Conservation (phyloP, 1,284 basidiomycete genomes). For the Malassezia globosa region DNA sequence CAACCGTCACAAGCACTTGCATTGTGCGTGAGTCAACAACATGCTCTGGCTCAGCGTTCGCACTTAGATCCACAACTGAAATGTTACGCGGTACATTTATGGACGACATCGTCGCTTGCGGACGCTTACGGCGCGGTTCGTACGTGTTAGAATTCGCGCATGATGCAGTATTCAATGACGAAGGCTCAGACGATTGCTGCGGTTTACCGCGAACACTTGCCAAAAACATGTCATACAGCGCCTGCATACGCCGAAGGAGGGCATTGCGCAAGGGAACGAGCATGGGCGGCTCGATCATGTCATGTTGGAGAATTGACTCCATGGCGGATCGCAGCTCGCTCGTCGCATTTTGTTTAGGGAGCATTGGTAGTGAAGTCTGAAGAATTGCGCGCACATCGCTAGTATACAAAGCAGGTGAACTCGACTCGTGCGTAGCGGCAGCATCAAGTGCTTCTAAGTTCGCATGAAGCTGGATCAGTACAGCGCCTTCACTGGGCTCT, state of each 20-base stretch:
- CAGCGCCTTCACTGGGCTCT: slow-evolving; percentile 1
- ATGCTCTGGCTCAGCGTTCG: slow-evolving; percentile 24
- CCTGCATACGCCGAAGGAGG: slow-evolving; percentile 8
- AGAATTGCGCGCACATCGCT: slow-evolving; percentile 10
- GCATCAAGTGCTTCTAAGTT: slow-evolving; percentile 8
- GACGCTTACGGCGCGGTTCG: slow-evolving; percentile 3
- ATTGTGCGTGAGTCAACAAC: slow-evolving; percentile 27
- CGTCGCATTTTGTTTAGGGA: background rate
- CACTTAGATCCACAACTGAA: slow-evolving; percentile 27
- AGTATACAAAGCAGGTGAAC: slow-evolving; percentile 3
- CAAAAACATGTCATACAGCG: slow-evolving; percentile 9
- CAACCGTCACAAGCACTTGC: slow-evolving; percentile 41
- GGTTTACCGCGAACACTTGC: background rate
- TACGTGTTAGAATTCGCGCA: background rate
- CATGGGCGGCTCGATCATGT: background rate
- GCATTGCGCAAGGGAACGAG: background rate
- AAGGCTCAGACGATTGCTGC: background rate
- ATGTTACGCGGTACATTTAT: background rate
- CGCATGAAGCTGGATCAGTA: slow-evolving; percentile 13
- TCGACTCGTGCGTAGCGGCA: slow-evolving; percentile 1
- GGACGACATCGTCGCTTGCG: background rate
- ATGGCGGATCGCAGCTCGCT: background rate
- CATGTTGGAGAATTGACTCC: background rate
- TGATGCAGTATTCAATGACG: background rate
- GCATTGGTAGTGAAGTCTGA: background rate